Conservation (phyloP, 495 filamentous ascomycete species). For the Talaromyces stipitatus region DNA sequence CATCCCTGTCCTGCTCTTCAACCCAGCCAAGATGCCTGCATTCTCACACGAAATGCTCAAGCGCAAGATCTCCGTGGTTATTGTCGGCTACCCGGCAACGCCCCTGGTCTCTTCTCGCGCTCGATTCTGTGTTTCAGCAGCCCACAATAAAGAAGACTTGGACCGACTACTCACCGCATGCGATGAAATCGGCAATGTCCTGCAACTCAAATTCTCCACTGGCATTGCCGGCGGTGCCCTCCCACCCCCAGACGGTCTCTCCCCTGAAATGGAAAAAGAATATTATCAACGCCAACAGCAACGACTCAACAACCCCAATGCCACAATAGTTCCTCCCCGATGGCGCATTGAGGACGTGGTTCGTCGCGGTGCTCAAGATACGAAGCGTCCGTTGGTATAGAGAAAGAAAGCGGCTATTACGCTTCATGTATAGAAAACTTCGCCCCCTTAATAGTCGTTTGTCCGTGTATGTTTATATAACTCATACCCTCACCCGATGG, state of each 20-base stretch:
- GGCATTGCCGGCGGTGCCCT: conserved; percentile 83
- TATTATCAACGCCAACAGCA: conserved; percentile 34
- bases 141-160: conserved; percentile 96
- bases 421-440: not conserved
- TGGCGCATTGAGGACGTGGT: conserved; percentile 81
- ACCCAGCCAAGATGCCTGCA: conserved; percentile 94
- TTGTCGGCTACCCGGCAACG: conserved; percentile 97
- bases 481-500: not conserved
- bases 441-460: not conserved
- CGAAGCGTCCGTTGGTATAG: conserved; percentile 52
- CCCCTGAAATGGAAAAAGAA: conserved; percentile 61
- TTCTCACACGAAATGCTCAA: conserved; percentile 98
- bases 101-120: conserved; percentile 90
- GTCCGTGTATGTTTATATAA: not conserved
- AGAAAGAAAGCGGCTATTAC: not conserved
- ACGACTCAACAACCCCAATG: conserved; percentile 13
- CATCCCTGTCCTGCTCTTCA: conserved; percentile 87
- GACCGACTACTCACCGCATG: conserved; percentile 86
- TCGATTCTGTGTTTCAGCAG: conserved; percentile 89
- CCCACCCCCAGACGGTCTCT: conserved; percentile 60
- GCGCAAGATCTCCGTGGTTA: conserved; percentile 96
- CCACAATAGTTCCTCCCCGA: conserved; percentile 56
- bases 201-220: conserved; percentile 93
- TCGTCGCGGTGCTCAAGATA: conserved; percentile 68
- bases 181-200: conserved; percentile 83